A percentile compares a stretch with the other conserved stretches of the same genome.
phyloP scores from a whole-genome alignment of 306 rosid genomes.

The Oemleria cerasiformis region DNA sequence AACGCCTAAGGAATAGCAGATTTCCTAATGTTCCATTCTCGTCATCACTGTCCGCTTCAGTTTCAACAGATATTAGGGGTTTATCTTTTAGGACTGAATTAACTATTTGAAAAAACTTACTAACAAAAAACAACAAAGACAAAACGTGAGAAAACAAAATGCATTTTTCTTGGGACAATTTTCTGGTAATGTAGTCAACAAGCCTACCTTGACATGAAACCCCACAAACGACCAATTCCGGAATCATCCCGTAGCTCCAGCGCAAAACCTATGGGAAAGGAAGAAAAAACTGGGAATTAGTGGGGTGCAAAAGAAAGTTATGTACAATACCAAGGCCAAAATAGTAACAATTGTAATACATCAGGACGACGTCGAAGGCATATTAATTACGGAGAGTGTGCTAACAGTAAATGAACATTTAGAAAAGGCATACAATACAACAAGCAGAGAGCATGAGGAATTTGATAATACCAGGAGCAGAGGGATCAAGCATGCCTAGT shows the following conservation, averaged over 20 bases:
- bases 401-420: neutral
- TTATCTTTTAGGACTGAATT: no score
- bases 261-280: slow-evolving; percentile 41
- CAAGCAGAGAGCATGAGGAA: slow-evolving; percentile 13
- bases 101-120: neutral
- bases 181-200: neutral
- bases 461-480: slow-evolving; percentile 54
- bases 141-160: neutral
- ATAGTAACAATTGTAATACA: neutral
- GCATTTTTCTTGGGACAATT: neutral
- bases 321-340: neutral
- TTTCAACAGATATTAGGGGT: no score
- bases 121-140: neutral
- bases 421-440: slow-evolving; percentile 18
- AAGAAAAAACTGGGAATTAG: slow-evolving; percentile 26
- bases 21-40: no score
- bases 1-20: no score
- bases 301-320: slow-evolving; percentile 2
- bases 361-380: neutral
- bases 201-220: slow-evolving; percentile 74
- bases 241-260: slow-evolving; percentile 83
- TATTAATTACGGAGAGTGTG: slow-evolving; percentile 17
- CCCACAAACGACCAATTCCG: slow-evolving; percentile 84
- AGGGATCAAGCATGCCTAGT: slow-evolving; percentile 61
- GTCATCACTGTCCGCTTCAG: no score